Evolutionary conservation across 2,329 filamentous ascomycete genomes (phyloP), one percentile per base, ranked within the genome.

Genomic region (Arachnomyces sp.): DNA sequence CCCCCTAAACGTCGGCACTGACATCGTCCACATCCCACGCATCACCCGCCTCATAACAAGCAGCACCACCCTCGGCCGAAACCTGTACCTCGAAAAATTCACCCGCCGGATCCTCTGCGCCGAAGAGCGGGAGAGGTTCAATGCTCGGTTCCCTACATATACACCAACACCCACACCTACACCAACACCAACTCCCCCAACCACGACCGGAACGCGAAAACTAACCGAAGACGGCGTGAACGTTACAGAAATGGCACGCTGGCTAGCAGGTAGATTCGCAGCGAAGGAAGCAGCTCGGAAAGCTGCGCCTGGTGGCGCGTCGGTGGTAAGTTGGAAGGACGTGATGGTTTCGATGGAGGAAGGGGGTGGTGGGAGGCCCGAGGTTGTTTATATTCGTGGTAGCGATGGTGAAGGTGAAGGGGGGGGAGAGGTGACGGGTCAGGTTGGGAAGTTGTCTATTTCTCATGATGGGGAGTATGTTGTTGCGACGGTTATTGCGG

Each of bases 401-500:
- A 29, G 20, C 11, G 40, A 31, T 14, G 43, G 30, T 15, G 46
- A 42, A 7, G 44, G 37, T 31, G n/a, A n/a, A n/a, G 52, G 49
- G 36, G 51, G 50, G 15, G 49, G 48, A 14, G 47, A 40, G n/a
- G 45, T 53, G 4, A 48, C 57, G 20, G 65, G 63, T n/a, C 73
- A 78, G 48, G 67, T 77, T 36, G 86, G 80, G 11, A 70, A 76
- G 53, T 58, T 94, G 33, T 90, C 82, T 44, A 93, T 95, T 51
- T 92, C 83, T 53, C 89, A 95, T 58, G 89, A 95, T 60, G 81
- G 77, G 2, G 81, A 86, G 6, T 94, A 88, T 63, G 87, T 87
- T 18, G 54, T 68, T 51, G 68, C 67, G 28, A 67, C 61, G 7
- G 64, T 67, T 39, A 46, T 68, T 40, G 63, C 61, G 36, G 14